A percentile compares a stretch with the other conserved stretches of the same genome.
phyloP scores from a whole-genome alignment of 208 protist species.

The Leishmania braziliensis region DNA sequence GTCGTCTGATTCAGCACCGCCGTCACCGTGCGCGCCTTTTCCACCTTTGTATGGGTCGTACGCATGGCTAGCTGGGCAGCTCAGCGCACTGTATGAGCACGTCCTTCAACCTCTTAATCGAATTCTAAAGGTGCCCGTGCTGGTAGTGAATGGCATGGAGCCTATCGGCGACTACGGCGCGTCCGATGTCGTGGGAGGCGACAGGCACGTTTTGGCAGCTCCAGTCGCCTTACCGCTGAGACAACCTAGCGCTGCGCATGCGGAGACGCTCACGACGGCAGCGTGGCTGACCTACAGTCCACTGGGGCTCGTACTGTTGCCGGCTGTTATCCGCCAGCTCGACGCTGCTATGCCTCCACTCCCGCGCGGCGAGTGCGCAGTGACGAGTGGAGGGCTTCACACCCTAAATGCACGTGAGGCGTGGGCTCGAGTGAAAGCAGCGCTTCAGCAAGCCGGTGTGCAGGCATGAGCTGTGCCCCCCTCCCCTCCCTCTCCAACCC shows the following conservation, averaged over 20 bases:
- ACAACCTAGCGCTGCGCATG: not conserved
- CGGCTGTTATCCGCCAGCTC: not conserved
- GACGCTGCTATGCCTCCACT: not conserved
- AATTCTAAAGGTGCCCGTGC: slow-evolving; percentile 6
- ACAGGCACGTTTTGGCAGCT: not conserved
- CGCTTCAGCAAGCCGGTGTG: slow-evolving; percentile 10
- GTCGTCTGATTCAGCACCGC: not conserved
- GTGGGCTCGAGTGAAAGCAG: not conserved
- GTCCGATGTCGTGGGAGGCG: not conserved
- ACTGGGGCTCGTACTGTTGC: slow-evolving; percentile 17
- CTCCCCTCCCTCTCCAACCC: not conserved
- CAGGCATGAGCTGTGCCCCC: slow-evolving; percentile 2
- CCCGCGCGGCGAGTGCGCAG: not conserved
- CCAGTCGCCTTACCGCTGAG: not conserved
- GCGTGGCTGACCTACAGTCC: slow-evolving; percentile 27
- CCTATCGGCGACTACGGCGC: not conserved
- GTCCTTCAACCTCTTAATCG: slow-evolving; percentile 26
- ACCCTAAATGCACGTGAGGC: not conserved
- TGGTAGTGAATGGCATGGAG: not conserved
- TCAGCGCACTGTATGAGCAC: slow-evolving; percentile 9
- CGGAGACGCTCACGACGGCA: not conserved
- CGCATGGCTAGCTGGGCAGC: slow-evolving; percentile 21
- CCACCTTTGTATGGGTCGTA: not conserved
- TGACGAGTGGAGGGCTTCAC: not conserved
- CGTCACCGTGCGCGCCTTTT: not conserved